Conservation (phyloP, 176 grass and related monocot species). For the Ensete glaucum region DNA sequence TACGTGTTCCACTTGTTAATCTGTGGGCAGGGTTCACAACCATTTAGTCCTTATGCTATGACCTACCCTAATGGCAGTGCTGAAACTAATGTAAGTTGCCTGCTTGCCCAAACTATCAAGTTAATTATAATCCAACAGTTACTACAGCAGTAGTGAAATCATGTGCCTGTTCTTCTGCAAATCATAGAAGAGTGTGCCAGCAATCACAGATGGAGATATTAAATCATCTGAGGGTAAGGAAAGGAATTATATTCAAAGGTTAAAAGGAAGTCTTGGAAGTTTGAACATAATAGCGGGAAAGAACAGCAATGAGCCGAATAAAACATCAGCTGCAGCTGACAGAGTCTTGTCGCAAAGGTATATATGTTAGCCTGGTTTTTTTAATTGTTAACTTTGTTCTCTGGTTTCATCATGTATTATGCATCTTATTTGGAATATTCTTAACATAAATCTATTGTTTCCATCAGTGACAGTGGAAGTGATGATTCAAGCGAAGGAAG, state of each 20-base stretch:
- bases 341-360: constrained; percentile 70
- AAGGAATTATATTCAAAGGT: constrained; percentile 65
- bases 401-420: no score
- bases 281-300: constrained; percentile 92
- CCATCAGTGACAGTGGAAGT: constrained; percentile 41
- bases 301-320: constrained; percentile 44
- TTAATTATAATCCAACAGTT: neutral
- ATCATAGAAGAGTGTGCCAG: neutral
- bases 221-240: constrained; percentile 82
- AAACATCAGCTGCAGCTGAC: constrained; percentile 60
- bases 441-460: constrained; percentile 2
- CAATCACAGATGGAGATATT: constrained; percentile 44
- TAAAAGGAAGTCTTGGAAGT: constrained; percentile 96
- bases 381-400: no score
- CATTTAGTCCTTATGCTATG: constrained; percentile 66
- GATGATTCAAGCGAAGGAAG: constrained; percentile 47
- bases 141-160: constrained; percentile 12
- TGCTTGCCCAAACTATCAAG: neutral
- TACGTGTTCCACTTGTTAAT: neutral
- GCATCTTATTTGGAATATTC: no score
- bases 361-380: neutral
- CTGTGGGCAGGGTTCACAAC: constrained; percentile 57
- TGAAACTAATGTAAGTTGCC: constrained; percentile 63
- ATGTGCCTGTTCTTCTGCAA: constrained; percentile 6
- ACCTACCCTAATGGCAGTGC: constrained; percentile 59